Base-by-base conservation (phyloP, 306 rosid species). In the Macrotyloma uniflorum region DNA sequence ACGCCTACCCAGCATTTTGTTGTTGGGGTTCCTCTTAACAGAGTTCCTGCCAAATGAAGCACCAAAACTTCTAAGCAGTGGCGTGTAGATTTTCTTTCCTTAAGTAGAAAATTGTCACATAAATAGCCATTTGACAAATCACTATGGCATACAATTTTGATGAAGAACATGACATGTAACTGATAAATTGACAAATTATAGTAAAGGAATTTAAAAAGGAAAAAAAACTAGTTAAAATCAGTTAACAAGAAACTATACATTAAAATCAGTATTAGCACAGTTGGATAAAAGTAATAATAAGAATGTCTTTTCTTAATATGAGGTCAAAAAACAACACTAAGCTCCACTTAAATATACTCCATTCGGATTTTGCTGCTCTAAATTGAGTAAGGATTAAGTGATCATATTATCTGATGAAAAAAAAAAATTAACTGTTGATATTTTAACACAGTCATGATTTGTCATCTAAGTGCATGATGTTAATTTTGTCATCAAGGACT, bases 1-100 rank as follows among this genome's bases (percentile, higher is more conserved):
- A 63, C 97, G 93, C 67, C 84, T 80, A 32, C 98, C 98, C 42
- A 94, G 87, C 96, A 94, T 86, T 57, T 77, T 93, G 55, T 67
- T 76, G 68, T 65, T 77, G 20, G 94, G 97, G 77, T 73, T 84
- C 82, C 85, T 94, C 88, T 89, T 82, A 67, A 66, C 95, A n/a
- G 98, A 90, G 75, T 81, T 90, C 57, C 97, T 94, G 85, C 76
- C 8, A 80, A 64, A 32, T 28, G 68, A 79, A 77, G 8, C 79
- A 83, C 43, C 70, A 73, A 61, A 81, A 79, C 20, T 69, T 4
- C 43, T 53, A 3, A 82, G 65, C 55, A 74, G 2, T 51, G 50
- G 10, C 14, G 8, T 54, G 36, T 16, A 28, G 0, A 5, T 30
- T 61, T 8, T 53, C 2, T 19, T 19, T 8, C 1, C 5, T 19